Conservation (phyloP, 2,329 filamentous ascomycete genomes). For the Penicillium brevicompactum region DNA sequence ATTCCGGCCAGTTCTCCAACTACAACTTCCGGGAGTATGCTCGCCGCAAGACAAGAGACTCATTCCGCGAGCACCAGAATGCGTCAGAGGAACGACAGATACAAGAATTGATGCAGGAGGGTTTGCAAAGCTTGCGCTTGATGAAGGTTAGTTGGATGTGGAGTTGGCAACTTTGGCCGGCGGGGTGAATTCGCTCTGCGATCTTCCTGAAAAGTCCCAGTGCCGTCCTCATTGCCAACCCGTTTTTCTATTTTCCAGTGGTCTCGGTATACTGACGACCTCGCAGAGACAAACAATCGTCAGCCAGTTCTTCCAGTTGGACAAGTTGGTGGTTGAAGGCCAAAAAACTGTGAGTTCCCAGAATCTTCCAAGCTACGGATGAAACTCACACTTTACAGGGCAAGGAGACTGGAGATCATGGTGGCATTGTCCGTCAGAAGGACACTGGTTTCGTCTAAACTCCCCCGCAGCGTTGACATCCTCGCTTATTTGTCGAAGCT, state of each 20-base stretch:
- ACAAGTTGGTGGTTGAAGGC: constrained; percentile 88
- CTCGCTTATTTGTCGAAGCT: constrained; percentile 23
- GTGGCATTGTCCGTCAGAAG: constrained; percentile 73
- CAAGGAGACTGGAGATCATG: constrained; percentile 62
- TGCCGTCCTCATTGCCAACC: background rate
- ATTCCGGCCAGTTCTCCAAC: constrained; percentile 81
- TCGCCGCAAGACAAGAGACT: constrained; percentile 83
- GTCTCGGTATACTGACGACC: constrained; percentile 36
- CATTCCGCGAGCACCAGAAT: constrained; percentile 77
- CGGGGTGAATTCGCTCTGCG: background rate
- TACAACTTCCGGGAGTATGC: constrained; percentile 99
- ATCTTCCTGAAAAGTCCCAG: background rate
- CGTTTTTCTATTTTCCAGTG: background rate
- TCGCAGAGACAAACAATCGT: constrained; percentile 88
- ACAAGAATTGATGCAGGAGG: constrained; percentile 88
- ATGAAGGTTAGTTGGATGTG: constrained; percentile 71
- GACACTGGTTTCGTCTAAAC: constrained; percentile 65
- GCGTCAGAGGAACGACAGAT: constrained; percentile 74
- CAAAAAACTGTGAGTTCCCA: constrained; percentile 68
- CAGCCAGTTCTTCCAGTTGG: constrained; percentile 91
- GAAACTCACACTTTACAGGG: constrained; percentile 24
- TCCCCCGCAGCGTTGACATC: background rate
- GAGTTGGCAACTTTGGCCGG: background rate
- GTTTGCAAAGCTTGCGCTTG: constrained; percentile 80
- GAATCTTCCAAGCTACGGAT: background rate